phyloP scores from a whole-genome alignment of 2,329 filamentous ascomycete species.

The Fusarium siculi region DNA sequence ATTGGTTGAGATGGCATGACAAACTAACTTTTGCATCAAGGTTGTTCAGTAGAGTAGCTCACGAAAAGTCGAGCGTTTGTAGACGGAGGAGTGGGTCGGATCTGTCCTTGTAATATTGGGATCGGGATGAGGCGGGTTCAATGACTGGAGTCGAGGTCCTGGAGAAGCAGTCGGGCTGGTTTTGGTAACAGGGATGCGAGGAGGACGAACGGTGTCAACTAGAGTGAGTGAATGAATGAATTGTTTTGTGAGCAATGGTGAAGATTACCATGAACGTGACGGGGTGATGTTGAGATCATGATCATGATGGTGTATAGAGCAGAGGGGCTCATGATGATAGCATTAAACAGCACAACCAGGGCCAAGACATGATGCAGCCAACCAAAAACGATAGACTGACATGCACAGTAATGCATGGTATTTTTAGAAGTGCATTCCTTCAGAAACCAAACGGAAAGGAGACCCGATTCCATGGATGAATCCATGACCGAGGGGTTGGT shows the following conservation, averaged over 20 bases:
- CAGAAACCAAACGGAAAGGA: constrained; percentile 10
- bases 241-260: constrained; percentile 21
- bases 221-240: constrained; percentile 38
- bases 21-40: constrained; percentile 38
- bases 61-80: constrained; percentile 26
- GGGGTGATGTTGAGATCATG: not conserved
- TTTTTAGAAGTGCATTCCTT: constrained; percentile 30
- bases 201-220: constrained; percentile 40
- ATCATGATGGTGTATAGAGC: not conserved
- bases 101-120: constrained; percentile 39
- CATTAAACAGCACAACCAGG: constrained; percentile 8
- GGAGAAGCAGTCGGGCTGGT: constrained; percentile 31
- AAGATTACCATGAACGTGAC: not conserved
- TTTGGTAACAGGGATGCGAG: constrained; percentile 30
- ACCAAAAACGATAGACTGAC: constrained; percentile 1
- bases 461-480: constrained; percentile 2
- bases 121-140: constrained; percentile 34
- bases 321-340: not conserved
- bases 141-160: constrained; percentile 40
- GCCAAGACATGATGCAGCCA: not conserved
- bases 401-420: constrained; percentile 21
- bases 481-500: constrained; percentile 23
- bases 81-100: constrained; percentile 30
- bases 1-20: not conserved
- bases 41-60: constrained; percentile 49